Percentiles rank a stretch among this genome's conserved stretches.
Conservation (phyloP, 768 basidiomycete species). For the Mycena maculata region DNA sequence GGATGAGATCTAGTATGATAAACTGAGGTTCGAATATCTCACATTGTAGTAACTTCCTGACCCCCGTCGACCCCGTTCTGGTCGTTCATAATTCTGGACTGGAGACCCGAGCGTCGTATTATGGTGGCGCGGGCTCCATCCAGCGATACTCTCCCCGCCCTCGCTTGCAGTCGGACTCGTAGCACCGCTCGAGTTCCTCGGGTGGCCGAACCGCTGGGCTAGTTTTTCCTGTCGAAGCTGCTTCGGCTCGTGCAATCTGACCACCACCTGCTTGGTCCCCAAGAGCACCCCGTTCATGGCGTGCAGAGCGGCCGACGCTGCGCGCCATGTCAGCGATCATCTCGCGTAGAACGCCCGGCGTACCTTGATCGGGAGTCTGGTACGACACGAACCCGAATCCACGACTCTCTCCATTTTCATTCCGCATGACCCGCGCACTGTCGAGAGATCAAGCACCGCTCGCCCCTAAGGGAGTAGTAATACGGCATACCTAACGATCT, state of each 20-base stretch:
- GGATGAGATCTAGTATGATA: not conserved
- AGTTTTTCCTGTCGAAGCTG: conserved; percentile 91
- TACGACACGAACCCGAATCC: conserved; percentile 94
- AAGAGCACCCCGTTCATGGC: conserved; percentile 83
- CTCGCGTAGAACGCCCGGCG: not conserved
- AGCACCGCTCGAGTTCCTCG: conserved; percentile 83
- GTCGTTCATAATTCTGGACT: conserved; percentile 64
- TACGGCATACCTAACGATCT: conserved; percentile 82
- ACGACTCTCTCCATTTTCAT: conserved; percentile 82
- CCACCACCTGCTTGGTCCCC: conserved; percentile 83
- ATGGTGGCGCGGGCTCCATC: conserved; percentile 80
- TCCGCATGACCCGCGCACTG: conserved; percentile 93
- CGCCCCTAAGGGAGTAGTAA: not conserved
- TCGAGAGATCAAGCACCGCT: not conserved
- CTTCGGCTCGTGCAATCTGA: conserved; percentile 91
- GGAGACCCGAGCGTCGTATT: conserved; percentile 68
- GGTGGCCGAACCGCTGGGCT: conserved; percentile 86
- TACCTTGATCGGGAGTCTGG: conserved; percentile 87
- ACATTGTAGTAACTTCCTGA: conserved; percentile 92
- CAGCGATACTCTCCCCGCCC: conserved; percentile 78
- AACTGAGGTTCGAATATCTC: conserved; percentile 29
- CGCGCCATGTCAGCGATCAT: conserved; percentile 20
- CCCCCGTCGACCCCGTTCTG: conserved; percentile 77
- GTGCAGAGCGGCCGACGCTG: conserved; percentile 80
- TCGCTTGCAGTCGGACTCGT: conserved; percentile 89